Evolutionary conservation across 106 monocot genomes (phyloP), one percentile per base, ranked within the genome.

Genomic region (Apostasia ramifera): DNA sequence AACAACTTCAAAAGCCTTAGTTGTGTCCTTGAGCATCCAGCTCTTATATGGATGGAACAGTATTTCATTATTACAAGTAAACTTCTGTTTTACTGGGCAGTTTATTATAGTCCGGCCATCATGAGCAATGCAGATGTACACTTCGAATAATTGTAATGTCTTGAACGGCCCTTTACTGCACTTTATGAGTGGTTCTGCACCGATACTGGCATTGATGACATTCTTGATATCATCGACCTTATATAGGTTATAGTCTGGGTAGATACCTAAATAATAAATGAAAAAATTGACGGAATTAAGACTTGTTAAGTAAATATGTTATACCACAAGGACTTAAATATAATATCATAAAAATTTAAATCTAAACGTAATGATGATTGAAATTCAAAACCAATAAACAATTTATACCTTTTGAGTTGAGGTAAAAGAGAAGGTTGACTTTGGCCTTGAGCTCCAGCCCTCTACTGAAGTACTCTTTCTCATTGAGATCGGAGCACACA

Each of bases 401-500:
- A 13, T 11, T 11, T 59, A 41, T 38, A 70, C 63, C 65, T 13
- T 71, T 71, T 2, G 49, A 40, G 47, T 2, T 8, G 6, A 71
- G 59, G 60, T 50, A 8, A 6, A 59, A 26, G 6, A 47, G n/a
- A 11, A 62, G 13, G 47, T 55, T 46, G 51, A 71, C n/a, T 14
- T 68, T 58, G 6, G 10, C 5, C 3, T 54, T 39, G 26, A 74
- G 51, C 49, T 14, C 3, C 4, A 79, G 48, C 0, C 69, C 57
- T 1, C 56, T n/a, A 4, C 70, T 0, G 26, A 79, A 79, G 60
- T 79, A 79, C 7, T 13, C 49, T 0, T 40, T 1, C 61, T 76
- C 66, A 66, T 9, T 14, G 6, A 56, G 3, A 48, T 51, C 49
- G 8, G 80, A 70, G 74, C 80, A 80, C 15, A 48, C 66, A 1